phyloP scores from a whole-genome alignment of 345 rosid species.

The Syzygium jambos region DNA sequence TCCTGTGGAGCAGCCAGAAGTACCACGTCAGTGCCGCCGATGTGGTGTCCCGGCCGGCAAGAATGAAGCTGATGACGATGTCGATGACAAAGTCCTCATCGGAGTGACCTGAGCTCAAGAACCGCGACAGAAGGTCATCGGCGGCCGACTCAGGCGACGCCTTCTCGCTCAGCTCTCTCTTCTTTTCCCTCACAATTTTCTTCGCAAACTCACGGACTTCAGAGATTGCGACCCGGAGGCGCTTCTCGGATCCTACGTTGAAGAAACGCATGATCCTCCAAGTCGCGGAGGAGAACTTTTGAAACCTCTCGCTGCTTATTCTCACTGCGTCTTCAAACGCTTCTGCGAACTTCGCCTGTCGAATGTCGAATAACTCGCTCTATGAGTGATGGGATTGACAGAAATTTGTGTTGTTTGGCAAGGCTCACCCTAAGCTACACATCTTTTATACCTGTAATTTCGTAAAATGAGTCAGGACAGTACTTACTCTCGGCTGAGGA shows the following conservation, averaged over 20 bases:
- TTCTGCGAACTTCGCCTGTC: not conserved
- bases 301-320: not conserved
- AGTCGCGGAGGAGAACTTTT: constrained; percentile 1
- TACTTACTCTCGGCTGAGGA: not conserved
- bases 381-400: not conserved
- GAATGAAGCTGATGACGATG: constrained; percentile 43
- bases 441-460: not conserved
- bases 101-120: constrained; percentile 34
- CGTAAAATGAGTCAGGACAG: not conserved
- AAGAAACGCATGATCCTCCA: constrained; percentile 6
- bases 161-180: constrained; percentile 4
- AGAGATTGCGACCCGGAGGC: not conserved
- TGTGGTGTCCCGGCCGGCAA: constrained; percentile 59
- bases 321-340: not conserved
- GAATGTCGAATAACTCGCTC: not conserved
- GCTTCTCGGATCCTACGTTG: constrained; percentile 2
- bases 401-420: not conserved
- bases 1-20: constrained; percentile 37
- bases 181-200: constrained; percentile 37
- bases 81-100: constrained; percentile 34
- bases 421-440: not conserved
- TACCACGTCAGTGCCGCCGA: constrained; percentile 63
- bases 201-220: constrained; percentile 36
- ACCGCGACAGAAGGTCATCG: constrained; percentile 39
- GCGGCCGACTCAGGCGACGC: constrained; percentile 11